Percentiles rank a stretch among this genome's conserved stretches.
phyloP scores from a whole-genome alignment of 192 early-diverging fungal species.

The Jimgerdemannia flammicorona region DNA sequence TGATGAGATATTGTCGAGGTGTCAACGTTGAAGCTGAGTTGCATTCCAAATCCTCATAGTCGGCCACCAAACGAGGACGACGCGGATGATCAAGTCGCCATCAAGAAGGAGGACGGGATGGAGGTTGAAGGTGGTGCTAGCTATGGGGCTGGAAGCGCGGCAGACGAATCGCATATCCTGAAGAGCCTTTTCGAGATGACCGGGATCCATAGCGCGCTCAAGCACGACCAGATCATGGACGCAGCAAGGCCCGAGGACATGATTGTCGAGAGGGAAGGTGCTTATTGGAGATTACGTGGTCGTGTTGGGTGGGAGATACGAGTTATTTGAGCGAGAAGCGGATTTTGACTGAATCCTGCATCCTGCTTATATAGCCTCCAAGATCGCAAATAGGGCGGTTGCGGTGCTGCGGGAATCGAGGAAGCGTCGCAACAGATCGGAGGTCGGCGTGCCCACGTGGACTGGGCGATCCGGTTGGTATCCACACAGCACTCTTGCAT shows the following conservation, averaged over 20 bases:
- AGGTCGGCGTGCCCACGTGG: slow-evolving; percentile 83
- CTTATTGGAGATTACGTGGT: not conserved
- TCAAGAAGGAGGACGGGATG: slow-evolving; percentile 14
- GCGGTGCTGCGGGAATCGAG: slow-evolving; percentile 72
- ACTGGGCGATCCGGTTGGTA: slow-evolving; percentile 73
- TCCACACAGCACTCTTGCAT: slow-evolving; percentile 35
- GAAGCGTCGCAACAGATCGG: slow-evolving; percentile 43
- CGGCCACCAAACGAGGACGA: slow-evolving; percentile 7
- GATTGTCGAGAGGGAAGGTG: slow-evolving; percentile 72
- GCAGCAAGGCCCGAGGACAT: slow-evolving; percentile 53
- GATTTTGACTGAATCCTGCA: not conserved
- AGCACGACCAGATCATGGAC: slow-evolving; percentile 90
- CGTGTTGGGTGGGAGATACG: not conserved
- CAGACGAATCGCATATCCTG: slow-evolving; percentile 71
- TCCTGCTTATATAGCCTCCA: slow-evolving; percentile 43
- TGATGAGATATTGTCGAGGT: not conserved
- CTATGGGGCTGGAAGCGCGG: slow-evolving; percentile 8
- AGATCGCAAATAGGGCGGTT: slow-evolving; percentile 77
- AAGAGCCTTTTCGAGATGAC: slow-evolving; percentile 76
- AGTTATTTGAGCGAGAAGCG: not conserved
- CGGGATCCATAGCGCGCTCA: slow-evolving; percentile 84
- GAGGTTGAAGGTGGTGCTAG: slow-evolving; percentile 1
- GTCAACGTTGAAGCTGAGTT: slow-evolving; percentile 7
- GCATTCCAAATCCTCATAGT: not conserved
- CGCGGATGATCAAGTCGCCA: not conserved